phyloP scores from a whole-genome alignment of 2,329 filamentous ascomycete genomes.

The Rachicladosporium sp. region DNA sequence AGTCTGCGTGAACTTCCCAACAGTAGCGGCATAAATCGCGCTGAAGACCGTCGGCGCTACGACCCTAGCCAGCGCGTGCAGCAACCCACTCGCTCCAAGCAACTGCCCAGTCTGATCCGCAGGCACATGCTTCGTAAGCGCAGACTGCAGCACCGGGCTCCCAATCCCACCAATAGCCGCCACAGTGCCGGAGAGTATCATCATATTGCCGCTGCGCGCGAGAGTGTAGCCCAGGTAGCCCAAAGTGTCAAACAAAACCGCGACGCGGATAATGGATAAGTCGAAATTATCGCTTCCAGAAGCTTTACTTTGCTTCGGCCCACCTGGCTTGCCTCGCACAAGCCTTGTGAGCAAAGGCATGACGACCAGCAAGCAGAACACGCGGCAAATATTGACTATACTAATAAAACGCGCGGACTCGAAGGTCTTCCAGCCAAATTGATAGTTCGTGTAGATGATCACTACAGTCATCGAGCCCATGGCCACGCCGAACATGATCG shows the following conservation, averaged over 20 bases:
- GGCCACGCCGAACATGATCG: constrained; percentile 65
- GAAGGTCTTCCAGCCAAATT: constrained; percentile 71
- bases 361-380: constrained; percentile 59
- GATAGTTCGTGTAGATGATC: constrained; percentile 68
- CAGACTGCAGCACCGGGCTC: constrained; percentile 69
- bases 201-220: constrained; percentile 47
- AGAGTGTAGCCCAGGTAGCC: constrained; percentile 66
- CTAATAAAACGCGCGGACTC: constrained; percentile 74
- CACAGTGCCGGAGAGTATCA: constrained; percentile 62
- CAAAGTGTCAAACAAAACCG: constrained; percentile 58
- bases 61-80: constrained; percentile 72
- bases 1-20: constrained; percentile 63
- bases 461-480: constrained; percentile 74
- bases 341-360: constrained; percentile 68
- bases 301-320: constrained; percentile 33
- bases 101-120: constrained; percentile 69
- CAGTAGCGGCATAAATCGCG: constrained; percentile 70
- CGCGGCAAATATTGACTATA: constrained; percentile 63
- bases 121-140: constrained; percentile 82
- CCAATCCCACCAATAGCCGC: constrained; percentile 74
- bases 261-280: constrained; percentile 59
- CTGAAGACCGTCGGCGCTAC: constrained; percentile 74
- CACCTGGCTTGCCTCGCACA: constrained; percentile 47
- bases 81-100: constrained; percentile 70
- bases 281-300: constrained; percentile 68